Base-by-base conservation (phyloP, 1,284 basidiomycete genomes). In the Cryptococcus floricola region DNA sequence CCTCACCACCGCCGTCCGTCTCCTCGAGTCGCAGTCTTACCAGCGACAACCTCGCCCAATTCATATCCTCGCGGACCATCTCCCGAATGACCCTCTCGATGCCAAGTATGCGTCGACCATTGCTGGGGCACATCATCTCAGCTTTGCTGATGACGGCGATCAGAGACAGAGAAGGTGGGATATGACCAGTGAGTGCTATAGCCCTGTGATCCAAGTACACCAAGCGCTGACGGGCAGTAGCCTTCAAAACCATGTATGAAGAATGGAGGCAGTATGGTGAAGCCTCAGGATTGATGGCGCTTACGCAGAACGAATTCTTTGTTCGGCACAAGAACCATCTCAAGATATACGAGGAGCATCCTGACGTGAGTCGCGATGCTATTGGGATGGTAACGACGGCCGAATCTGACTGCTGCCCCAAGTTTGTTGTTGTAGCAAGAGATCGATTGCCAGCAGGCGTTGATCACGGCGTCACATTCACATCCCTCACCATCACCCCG, bases 401-500 rank as follows among this genome's bases (percentile, higher is more conserved):
- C 25, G 10, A 31, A 34, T 18, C 43, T 53, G 38, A 48, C 7
- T 25, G 18, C 34, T 23, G 51, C 54, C 1, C 19, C 19, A 19
- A 69, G 69, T 69, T 71, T 57, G 42, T 51, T 9, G 44, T 70
- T 44, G 48, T 61, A 13, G 54, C 60, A n/a, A 16, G 56, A 2
- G 10, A 27, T 4, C 38, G 53, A 2, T 45, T 60, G 5, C 56
- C 62, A 7, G 54, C 53, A 37, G 41, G 45, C 8, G 57, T 58
- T 41, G 64, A 69, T 53, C 72, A 76, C 54, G 68, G 69, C 41
- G 62, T 76, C 46, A 62, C 64, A 41, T 77, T 77, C 67, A 72
- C 71, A 3, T 71, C 70, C 9, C 53, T 77, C n/a, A 77, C 75
- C 8, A 75, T 77, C 56, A 72, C 73, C 2, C 76, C 76, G 0